phyloP scores from a whole-genome alignment of 2,329 filamentous ascomycete species.

The Phialemoniopsis sp. region DNA sequence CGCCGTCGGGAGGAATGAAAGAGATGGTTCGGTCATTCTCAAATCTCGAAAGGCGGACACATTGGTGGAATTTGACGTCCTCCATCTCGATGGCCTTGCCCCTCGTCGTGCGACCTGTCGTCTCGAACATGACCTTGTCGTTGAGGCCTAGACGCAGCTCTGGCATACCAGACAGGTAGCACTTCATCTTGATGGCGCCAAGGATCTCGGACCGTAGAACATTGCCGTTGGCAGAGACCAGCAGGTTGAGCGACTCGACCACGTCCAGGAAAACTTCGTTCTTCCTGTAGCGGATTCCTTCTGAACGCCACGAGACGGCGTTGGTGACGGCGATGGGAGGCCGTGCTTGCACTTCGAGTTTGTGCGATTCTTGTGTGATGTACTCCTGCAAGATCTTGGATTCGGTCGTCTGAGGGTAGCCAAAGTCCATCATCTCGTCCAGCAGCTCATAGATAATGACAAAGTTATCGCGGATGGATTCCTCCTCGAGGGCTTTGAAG shows the following conservation, averaged over 20 bases:
- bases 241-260: constrained; percentile 90
- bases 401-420: constrained; percentile 97
- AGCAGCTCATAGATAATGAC: constrained; percentile 98
- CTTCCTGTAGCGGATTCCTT: constrained; percentile 97
- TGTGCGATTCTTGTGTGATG: constrained; percentile 98
- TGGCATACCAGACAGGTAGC: constrained; percentile 97
- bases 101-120: constrained; percentile 85
- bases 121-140: constrained; percentile 99
- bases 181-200: constrained; percentile 99
- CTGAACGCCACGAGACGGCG: constrained; percentile 94
- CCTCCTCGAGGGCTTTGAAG: constrained; percentile 98
- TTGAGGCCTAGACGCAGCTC: constrained; percentile 91
- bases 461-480: constrained; percentile 98
- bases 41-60: constrained; percentile 89
- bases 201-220: constrained; percentile 95
- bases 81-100: constrained; percentile 99
- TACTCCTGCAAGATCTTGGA: constrained; percentile 98
- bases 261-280: constrained; percentile 99
- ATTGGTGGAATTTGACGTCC: constrained; percentile 99
- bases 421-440: constrained; percentile 99
- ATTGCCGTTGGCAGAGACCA: constrained; percentile 91
- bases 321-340: constrained; percentile 98
- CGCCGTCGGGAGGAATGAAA: constrained; percentile 96
- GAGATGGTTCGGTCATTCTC: constrained; percentile 98
- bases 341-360: constrained; percentile 92